Conservation (phyloP, 805 yeast species). For the Suhomyces prunicola region DNA sequence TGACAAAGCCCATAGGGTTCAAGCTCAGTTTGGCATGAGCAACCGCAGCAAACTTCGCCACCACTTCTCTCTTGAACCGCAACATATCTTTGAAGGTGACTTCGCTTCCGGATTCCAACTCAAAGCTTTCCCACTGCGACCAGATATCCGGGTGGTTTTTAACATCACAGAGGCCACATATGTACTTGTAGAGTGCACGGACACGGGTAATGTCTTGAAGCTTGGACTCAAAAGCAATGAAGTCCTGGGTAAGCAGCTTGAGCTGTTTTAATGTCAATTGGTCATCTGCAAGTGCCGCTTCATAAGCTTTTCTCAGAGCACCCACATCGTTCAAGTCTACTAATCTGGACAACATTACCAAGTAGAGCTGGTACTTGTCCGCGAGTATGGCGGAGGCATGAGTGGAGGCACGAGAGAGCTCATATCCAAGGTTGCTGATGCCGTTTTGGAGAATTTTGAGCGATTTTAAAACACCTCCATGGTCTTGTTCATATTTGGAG, state of each 20-base stretch:
- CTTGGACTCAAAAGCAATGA: slow-evolving; percentile 54
- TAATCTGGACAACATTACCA: slow-evolving; percentile 4
- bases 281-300: slow-evolving; percentile 40
- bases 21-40: slow-evolving; percentile 12
- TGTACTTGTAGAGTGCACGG: slow-evolving; percentile 53
- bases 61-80: slow-evolving; percentile 48
- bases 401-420: neutral
- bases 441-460: slow-evolving; percentile 21
- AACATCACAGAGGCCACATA: slow-evolving; percentile 23
- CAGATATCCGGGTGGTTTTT: slow-evolving; percentile 33
- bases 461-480: slow-evolving; percentile 51
- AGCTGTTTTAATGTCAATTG: slow-evolving; percentile 42
- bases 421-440: slow-evolving; percentile 3
- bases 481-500: slow-evolving; percentile 57
- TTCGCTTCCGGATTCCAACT: slow-evolving; percentile 67
- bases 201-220: slow-evolving; percentile 57
- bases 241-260: slow-evolving; percentile 46
- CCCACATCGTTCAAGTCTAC: slow-evolving; percentile 12
- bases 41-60: slow-evolving; percentile 16
- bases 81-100: slow-evolving; percentile 72
- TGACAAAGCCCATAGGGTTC: slow-evolving; percentile 49
- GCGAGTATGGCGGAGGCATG: slow-evolving; percentile 2
- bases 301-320: slow-evolving; percentile 36
- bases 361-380: slow-evolving; percentile 23
- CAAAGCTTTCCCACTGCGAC: slow-evolving; percentile 74